Conservation (phyloP, 305 asterid species). For the Fraxinus xanthoxyloides region DNA sequence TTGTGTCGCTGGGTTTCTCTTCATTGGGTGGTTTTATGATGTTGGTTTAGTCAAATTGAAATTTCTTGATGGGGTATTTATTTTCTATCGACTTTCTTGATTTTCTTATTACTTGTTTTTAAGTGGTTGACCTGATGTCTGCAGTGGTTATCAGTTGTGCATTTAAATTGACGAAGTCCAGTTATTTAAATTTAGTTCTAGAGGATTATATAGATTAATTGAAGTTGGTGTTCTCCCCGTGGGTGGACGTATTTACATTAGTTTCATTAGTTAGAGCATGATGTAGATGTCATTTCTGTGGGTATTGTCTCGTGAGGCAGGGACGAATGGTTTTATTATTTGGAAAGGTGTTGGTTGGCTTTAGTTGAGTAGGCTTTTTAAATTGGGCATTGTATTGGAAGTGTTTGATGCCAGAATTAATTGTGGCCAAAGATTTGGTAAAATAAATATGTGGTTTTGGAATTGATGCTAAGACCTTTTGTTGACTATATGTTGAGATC, state of each 20-base stretch:
- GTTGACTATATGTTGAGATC: background rate
- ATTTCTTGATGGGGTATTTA: background rate
- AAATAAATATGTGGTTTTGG: background rate
- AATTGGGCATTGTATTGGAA: background rate
- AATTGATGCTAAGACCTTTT: background rate
- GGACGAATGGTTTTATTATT: background rate
- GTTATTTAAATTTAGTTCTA: background rate
- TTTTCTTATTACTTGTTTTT: background rate
- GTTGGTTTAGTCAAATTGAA: background rate
- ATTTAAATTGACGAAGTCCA: background rate
- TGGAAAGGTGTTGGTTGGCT: background rate
- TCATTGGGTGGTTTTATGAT: background rate
- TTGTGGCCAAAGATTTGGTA: background rate
- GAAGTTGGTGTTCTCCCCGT: background rate
- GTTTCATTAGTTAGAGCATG: background rate
- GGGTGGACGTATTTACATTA: background rate
- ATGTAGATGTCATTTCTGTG: background rate
- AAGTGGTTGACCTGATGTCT: background rate
- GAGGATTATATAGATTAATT: background rate
- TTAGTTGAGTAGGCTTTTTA: background rate
- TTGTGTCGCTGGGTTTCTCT: conserved; percentile 5
- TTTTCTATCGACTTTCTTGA: background rate
- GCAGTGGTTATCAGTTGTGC: background rate
- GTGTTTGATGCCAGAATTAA: background rate
- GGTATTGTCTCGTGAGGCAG: background rate